Evolutionary conservation across 768 basidiomycete species (phyloP), one percentile per base, ranked within the genome.

Genomic region (Suillus americanus): DNA sequence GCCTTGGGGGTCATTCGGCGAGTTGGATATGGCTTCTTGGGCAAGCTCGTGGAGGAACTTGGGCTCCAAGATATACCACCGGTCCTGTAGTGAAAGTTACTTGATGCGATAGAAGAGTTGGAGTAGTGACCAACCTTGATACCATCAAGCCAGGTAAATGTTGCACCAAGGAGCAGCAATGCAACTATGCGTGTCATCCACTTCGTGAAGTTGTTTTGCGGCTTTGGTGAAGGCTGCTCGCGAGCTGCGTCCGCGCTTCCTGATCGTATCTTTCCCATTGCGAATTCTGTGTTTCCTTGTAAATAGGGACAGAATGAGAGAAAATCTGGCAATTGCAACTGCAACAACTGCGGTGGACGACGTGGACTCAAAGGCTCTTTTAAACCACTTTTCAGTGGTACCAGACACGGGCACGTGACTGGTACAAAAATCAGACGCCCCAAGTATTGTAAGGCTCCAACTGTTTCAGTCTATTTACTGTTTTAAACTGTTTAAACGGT

Each of bases 41-140:
- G 90, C 86, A 40, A 97, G 85, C 66, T 86, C 79, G 73, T 96
- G 91, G 18, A 98, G 79, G 57, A 78, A 78, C 3, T 78, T 77
- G 2, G 90, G 92, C 71, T 94, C 87, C 65, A 99, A 85, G 64
- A 95, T 86, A 76, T 97, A 98, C 87, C 90, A 98, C 63, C 87
- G 86, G 55, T 90, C 82, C 95, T 96, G 65, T 2, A 35, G 12
- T n/a, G 56, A 30, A n/a, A 20, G 53, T 28, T 35, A 16, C 48
- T 62, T 20, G 18, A 67, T 59, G 56, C 14, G 3, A 48, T 38
- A 37, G 9, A 10, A 23, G 23, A 33, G 30, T 41, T 16, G 50
- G 37, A 38, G 61, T 45, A 16, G 33, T 45, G 3, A 62, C 80
- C 37, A 62, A 89, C 89, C 80, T 89, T 90, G 71, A 90, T 86